Conservation (phyloP, 306 rosid genomes). For the Cicer arietinum region DNA sequence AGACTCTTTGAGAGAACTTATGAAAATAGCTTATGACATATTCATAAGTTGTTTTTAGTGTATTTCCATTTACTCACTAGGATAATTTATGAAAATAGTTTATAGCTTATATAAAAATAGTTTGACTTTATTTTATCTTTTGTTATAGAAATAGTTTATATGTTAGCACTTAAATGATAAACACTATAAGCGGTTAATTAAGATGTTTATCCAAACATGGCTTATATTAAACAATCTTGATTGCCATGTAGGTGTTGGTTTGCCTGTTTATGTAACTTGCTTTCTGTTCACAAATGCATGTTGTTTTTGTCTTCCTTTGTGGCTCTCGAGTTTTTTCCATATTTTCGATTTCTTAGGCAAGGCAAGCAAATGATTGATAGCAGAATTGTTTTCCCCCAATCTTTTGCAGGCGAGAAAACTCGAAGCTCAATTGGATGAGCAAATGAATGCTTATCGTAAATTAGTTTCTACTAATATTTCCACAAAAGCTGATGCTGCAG, state of each 20-base stretch:
- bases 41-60: no score
- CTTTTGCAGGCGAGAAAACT: constrained; percentile 85
- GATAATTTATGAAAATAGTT: no score
- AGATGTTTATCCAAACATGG: no score
- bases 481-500: constrained; percentile 61
- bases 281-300: background rate
- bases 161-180: no score
- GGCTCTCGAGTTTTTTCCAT: constrained; percentile 22
- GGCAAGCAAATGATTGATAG: constrained; percentile 33
- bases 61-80: no score
- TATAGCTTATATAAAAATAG: no score
- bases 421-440: constrained; percentile 98
- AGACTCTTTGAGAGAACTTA: no score
- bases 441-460: constrained; percentile 83
- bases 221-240: constrained; percentile 32
- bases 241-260: background rate
- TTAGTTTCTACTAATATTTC: constrained; percentile 82
- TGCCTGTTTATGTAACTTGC: constrained; percentile 7
- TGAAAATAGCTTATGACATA: no score
- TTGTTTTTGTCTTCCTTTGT: constrained; percentile 23
- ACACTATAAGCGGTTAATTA: no score
- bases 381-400: constrained; percentile 10
- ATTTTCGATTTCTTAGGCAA: constrained; percentile 22
- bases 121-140: no score
- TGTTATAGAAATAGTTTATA: no score